Conservation (phyloP, 768 basidiomycete species). For the Pleurotus citrinopileatus region DNA sequence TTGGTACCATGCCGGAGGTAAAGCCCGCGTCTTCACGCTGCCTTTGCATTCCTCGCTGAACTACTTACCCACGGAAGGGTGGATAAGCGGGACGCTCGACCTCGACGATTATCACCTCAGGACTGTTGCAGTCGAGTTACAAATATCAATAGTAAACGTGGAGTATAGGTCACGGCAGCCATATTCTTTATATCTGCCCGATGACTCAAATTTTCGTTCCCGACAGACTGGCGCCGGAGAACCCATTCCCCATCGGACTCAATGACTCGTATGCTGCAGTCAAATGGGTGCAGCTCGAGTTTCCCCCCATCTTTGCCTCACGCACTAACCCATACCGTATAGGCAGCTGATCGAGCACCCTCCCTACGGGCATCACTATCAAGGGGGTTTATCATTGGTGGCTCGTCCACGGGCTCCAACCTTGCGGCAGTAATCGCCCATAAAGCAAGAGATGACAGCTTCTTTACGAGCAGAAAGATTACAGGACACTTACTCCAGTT, state of each 20-base stretch:
- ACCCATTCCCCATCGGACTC: conserved; percentile 18
- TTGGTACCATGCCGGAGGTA: conserved; percentile 13
- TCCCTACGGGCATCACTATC: conserved; percentile 12
- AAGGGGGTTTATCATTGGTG: conserved; percentile 23
- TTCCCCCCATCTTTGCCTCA: conserved; percentile 11
- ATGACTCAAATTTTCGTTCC: too few relatives aligned
- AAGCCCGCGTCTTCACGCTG: neutral
- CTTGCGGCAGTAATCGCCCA: conserved; percentile 19
- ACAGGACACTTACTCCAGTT: conserved; percentile 21
- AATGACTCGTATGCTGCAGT: conserved; percentile 20
- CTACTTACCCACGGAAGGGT: conserved; percentile 3
- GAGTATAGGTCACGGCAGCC: conserved; percentile 10
- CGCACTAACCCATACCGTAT: neutral
- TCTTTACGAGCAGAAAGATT: conserved; percentile 15
- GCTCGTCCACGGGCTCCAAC: conserved; percentile 21
- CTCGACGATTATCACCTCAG: conserved; percentile 18
- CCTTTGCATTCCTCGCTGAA: neutral
- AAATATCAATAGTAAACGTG: conserved; percentile 17
- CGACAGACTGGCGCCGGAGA: conserved; percentile 21
- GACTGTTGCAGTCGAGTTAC: conserved; percentile 13
- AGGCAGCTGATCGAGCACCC: neutral
- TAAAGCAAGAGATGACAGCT: conserved; percentile 19
- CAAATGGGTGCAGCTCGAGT: conserved; percentile 19
- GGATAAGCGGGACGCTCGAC: conserved; percentile 9
- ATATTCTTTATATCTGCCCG: too few relatives aligned